These are phyloP conservation scores for Fusarium sp. DNA, from an alignment of 2,329 filamentous ascomycete genomes.

Conservation along the genomic window DNA sequence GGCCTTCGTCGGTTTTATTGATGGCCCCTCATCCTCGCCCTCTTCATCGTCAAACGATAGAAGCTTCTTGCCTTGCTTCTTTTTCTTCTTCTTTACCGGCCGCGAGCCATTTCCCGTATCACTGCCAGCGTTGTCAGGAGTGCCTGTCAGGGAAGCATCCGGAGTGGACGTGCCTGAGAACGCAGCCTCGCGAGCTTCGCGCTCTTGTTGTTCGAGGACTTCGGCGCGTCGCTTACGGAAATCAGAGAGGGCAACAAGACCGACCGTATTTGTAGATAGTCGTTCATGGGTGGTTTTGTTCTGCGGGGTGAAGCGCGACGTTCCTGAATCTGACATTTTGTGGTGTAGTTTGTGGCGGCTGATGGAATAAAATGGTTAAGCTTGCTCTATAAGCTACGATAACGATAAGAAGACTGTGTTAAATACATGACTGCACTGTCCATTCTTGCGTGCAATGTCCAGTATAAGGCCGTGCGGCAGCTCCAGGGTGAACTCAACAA, in stretches of 20 bases:
- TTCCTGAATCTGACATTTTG: conserved; percentile 57
- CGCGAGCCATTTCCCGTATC: conserved; percentile 45
- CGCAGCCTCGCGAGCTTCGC: conserved; percentile 77
- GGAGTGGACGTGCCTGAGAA: conserved; percentile 61
- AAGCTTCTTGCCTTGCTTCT: conserved; percentile 61
- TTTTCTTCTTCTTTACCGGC: conserved; percentile 54
- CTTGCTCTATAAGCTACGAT: conserved; percentile 3
- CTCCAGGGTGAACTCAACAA: background rate
- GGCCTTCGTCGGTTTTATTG: conserved; percentile 49
- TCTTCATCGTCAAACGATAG: conserved; percentile 79
- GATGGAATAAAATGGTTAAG: conserved; percentile 6
- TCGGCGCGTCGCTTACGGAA: conserved; percentile 96
- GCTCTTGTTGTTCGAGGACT: conserved; percentile 90
- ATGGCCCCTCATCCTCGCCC: conserved; percentile 64
- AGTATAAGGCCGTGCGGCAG: background rate
- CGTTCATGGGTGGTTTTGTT: conserved; percentile 83
- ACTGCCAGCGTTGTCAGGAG: conserved; percentile 59
- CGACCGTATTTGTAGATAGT: conserved; percentile 87
- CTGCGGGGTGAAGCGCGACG: conserved; percentile 78
- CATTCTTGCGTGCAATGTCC: background rate
- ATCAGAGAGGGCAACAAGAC: conserved; percentile 90
- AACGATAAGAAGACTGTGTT: conserved; percentile 23
- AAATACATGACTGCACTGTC: background rate
- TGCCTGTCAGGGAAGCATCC: conserved; percentile 62
- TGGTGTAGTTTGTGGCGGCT: background rate